Evolutionary conservation across 2,329 filamentous ascomycete genomes (phyloP).

Genomic region (Colletotrichum navitas): DNA sequence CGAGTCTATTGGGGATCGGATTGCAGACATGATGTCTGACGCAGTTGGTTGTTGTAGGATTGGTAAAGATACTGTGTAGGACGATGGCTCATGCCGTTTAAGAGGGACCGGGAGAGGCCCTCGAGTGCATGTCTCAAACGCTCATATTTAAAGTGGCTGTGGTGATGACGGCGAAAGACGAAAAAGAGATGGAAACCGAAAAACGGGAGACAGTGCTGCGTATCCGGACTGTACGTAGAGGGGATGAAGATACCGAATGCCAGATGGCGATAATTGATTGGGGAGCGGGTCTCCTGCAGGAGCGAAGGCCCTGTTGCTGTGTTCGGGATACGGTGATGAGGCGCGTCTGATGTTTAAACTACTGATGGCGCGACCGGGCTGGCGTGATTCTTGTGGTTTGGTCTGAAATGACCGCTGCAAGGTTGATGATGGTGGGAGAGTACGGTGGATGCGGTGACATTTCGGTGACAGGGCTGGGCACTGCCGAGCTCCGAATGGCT

Average conservation of each 20-base stretch:
- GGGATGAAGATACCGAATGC: constrained; percentile 36
- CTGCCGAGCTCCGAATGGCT: neutral
- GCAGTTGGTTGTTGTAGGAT: neutral
- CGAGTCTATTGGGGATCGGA: constrained; percentile 45
- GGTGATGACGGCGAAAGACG: neutral
- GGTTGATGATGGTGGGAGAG: constrained; percentile 31
- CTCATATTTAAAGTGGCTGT: constrained; percentile 30
- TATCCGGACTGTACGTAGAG: neutral
- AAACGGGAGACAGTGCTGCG: neutral
- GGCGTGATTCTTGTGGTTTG: constrained; percentile 7
- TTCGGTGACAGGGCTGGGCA: constrained; percentile 26
- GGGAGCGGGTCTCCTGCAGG: neutral
- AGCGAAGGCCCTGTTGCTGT: neutral
- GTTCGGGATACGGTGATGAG: constrained; percentile 7
- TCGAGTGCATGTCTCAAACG: constrained; percentile 4
- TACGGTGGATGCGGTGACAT: constrained; percentile 38
- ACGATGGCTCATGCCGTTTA: constrained; percentile 23
- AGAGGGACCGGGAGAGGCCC: constrained; percentile 4
- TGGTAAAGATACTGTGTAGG: constrained; percentile 9
- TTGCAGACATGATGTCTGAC: constrained; percentile 30
- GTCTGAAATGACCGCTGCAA: constrained; percentile 1
- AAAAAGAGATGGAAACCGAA: neutral
- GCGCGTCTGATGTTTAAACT: constrained; percentile 26
- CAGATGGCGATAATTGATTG: constrained; percentile 4
- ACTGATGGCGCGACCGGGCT: constrained; percentile 23